Base-by-base conservation (phyloP, 163 green algal species). In the Scenedesmus sp. region DNA sequence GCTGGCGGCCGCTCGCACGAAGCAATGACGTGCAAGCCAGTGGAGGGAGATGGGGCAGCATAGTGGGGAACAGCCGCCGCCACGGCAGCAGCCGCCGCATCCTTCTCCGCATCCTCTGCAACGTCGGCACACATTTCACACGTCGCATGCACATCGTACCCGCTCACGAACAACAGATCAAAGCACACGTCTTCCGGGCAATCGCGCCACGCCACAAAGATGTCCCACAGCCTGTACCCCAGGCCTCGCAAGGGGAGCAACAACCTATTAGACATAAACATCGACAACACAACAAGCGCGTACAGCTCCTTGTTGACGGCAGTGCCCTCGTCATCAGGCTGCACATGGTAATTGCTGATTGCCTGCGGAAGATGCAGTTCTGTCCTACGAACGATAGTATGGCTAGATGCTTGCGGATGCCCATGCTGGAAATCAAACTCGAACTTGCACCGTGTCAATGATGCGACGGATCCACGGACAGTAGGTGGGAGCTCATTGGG, bases 341-440 rank as follows among this genome's bases (percentile, higher is more conserved):
- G 26, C 10, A 52, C 76, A 12, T 12, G 4, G 3, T 84, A 84
- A 18, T 84, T 60, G 76, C 76, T 60, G 26, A 84, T 57, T 15
- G 76, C 76, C 54, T 84, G 76, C 2, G 76, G 76, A 4, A 84
- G 26, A 56, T 84, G 76, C n/a, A 84, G 13, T n/a, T 84, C 76
- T 23, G 4, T n/a, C 4, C 76, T 54, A 12, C 52, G 15, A 1
- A 84, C n/a, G 10, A 84, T 23, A 4, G 76, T 60, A 57, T 84
- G 76, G 13, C 26, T 59, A 7, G 3, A 12, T 1, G 26, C 54
- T 15, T 84, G 76, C 13, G 76, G 76, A 57, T 84, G 76, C n/a
- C 54, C 76, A 23, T 12, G 5, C 0, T 23, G 26, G 10, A 84
- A 57, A 1, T 55, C 76, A 84, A 84, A 62, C 9, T 23, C 8